These are phyloP conservation scores for Claviceps humidiphila DNA, from an alignment of 2,329 filamentous ascomycete genomes.

Conservation along the genomic window DNA sequence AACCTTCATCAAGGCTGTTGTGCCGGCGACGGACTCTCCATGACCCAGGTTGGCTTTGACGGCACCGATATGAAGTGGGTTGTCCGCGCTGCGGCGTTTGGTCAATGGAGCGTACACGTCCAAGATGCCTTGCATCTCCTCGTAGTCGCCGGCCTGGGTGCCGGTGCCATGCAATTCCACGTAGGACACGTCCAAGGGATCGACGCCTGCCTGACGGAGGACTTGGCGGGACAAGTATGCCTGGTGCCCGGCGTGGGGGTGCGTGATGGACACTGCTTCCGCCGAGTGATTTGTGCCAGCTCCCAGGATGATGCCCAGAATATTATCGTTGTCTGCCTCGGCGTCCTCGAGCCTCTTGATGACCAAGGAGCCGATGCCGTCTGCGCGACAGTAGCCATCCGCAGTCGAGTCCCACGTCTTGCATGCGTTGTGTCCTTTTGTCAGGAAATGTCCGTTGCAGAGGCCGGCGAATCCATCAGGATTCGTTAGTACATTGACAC, in stretches of 20 bases:
- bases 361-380: constrained; percentile 60
- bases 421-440: constrained; percentile 17
- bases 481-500: constrained; percentile 8
- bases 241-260: constrained; percentile 67
- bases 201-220: constrained; percentile 58
- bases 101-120: constrained; percentile 35
- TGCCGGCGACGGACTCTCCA: constrained; percentile 47
- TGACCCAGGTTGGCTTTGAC: constrained; percentile 54
- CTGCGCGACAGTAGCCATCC: constrained; percentile 72
- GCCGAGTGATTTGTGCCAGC: constrained; percentile 72
- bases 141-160: constrained; percentile 75
- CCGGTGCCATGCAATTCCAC: constrained; percentile 90
- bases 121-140: constrained; percentile 70
- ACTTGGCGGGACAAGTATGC: constrained; percentile 53
- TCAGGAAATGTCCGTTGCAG: constrained; percentile 4
- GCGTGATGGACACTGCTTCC: constrained; percentile 70
- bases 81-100: constrained; percentile 27
- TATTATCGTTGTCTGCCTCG: constrained; percentile 61
- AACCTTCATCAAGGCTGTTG: constrained; percentile 50
- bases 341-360: constrained; percentile 73
- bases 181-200: constrained; percentile 66
- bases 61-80: constrained; percentile 48
- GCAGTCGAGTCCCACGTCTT: constrained; percentile 72
- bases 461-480: constrained; percentile 3
- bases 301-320: constrained; percentile 62